Evolutionary conservation across 805 yeast genomes (phyloP), one percentile per base, ranked within the genome.

Genomic region (Saccharomycopsis schoenii): DNA sequence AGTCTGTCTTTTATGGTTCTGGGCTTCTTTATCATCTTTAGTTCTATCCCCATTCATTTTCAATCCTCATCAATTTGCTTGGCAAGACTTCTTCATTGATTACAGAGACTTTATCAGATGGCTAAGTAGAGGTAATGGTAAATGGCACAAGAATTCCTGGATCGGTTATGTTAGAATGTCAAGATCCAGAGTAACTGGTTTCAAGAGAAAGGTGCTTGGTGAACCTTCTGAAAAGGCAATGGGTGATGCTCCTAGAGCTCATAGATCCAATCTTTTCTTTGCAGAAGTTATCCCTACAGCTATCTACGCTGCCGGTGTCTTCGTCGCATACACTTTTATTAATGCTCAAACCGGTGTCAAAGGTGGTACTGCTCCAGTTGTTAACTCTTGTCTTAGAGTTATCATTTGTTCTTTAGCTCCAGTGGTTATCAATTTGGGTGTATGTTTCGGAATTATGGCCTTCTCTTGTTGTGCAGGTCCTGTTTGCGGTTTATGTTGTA

Each of bases 381-480:
- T 88, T 40, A 88, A 88, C 77, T 83, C 96, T 60, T 75, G 77
- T 61, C 74, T 86, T 65, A 85, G 96, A 82, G 71, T 88, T 62
- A 77, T 87, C 63, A 83, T 88, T 66, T 88, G 94, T 79, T 77
- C 97, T 4, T 77, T 93, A 69, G 98, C 88, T 60, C 99, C 99
- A 65, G 87, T 94, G 72, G 96, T 78, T 39, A 82, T 93, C 73
- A 87, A 94, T 73, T 83, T 90, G 74, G 99, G 97, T 80, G 86
- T 84, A 40, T 77, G 92, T 67, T 82, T 81, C 69, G 80, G 88
- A 66, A 82, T 93, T 75, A 79, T 88, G 68, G 90, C 83, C 68
- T 72, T 92, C 75, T 88, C 97, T 15, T 94, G 99, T 77, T 94
- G 97, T 81, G 89, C 97, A 36, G 99, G 99, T 73, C 99, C 99